phyloP scores from a whole-genome alignment of 108 stramenopile species.

The Fistulifera solaris region DNA sequence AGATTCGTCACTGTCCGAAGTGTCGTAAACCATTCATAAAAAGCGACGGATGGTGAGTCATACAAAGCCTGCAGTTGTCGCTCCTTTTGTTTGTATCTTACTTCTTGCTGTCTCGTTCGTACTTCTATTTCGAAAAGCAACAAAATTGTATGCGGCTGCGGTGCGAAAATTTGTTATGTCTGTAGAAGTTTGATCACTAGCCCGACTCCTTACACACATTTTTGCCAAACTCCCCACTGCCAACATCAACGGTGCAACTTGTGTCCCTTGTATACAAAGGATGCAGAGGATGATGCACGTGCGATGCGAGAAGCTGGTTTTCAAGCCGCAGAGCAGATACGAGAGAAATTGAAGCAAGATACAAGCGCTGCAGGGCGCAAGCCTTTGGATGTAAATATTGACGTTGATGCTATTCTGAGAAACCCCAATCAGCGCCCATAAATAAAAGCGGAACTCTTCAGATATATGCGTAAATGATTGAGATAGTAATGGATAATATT shows the following conservation, averaged over 20 bases:
- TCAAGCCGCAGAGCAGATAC: slow-evolving; percentile 32
- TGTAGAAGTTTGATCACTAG: slow-evolving; percentile 33
- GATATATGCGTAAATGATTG: background rate
- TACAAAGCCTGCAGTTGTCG: slow-evolving; percentile 9
- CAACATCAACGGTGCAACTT: slow-evolving; percentile 51
- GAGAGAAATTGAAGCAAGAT: background rate
- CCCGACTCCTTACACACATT: slow-evolving; percentile 4
- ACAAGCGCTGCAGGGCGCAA: no score
- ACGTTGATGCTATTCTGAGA: slow-evolving; percentile 3
- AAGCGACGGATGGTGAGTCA: slow-evolving; percentile 35
- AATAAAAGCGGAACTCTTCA: background rate
- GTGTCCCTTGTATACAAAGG: slow-evolving; percentile 66
- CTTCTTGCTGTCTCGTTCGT: no score
- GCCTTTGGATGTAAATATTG: slow-evolving; percentile 2
- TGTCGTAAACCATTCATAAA: slow-evolving; percentile 73
- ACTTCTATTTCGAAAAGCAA: background rate
- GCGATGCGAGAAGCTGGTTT: slow-evolving; percentile 71
- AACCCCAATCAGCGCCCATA: background rate
- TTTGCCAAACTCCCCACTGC: slow-evolving; percentile 63
- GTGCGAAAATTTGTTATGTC: slow-evolving; percentile 63
- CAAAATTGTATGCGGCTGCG: slow-evolving; percentile 75
- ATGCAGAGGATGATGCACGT: slow-evolving; percentile 39
- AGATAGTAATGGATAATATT: background rate
- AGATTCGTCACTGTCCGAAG: slow-evolving; percentile 67
- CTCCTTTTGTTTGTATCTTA: slow-evolving; percentile 24